Conservation (phyloP, 306 rosid genomes). For the Astragalus glycyphyllos region DNA sequence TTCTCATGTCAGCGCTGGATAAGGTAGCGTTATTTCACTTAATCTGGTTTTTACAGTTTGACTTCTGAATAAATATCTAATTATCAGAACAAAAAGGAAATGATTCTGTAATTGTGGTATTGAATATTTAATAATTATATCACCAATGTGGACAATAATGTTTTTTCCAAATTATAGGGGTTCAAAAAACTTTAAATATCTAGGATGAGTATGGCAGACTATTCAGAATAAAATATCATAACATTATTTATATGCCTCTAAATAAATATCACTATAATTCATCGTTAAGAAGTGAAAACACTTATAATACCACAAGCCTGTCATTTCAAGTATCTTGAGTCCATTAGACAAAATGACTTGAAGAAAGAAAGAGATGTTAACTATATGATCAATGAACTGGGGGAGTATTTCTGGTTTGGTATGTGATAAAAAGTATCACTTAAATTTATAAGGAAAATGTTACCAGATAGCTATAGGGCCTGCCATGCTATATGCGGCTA, state of each 20-base stretch:
- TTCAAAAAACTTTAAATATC: neutral
- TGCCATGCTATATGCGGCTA: too few species aligned
- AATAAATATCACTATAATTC: neutral
- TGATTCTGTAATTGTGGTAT: neutral
- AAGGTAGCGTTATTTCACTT: slow-evolving; percentile 61
- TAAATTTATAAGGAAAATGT: too few species aligned
- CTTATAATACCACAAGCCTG: neutral
- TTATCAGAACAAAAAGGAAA: slow-evolving; percentile 19
- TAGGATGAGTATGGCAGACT: neutral
- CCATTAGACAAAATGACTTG: too few species aligned
- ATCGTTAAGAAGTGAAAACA: neutral
- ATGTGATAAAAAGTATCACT: neutral
- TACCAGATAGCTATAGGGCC: too few species aligned
- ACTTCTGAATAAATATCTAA: slow-evolving; percentile 31
- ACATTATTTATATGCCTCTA: slow-evolving; percentile 1
- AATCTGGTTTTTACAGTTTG: slow-evolving; percentile 3
- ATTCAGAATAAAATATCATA: slow-evolving; percentile 1
- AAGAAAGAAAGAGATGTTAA: neutral
- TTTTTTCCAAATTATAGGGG: neutral
- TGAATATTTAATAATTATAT: slow-evolving; percentile 1
- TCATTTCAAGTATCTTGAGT: neutral
- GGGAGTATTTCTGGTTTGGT: neutral
- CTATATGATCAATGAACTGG: neutral
- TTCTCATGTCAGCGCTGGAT: slow-evolving; percentile 66
- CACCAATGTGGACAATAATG: slow-evolving; percentile 10